These are phyloP conservation scores for Leccinum angustisporum DNA, from an alignment of 1,284 basidiomycete species.

Conservation along the genomic window DNA sequence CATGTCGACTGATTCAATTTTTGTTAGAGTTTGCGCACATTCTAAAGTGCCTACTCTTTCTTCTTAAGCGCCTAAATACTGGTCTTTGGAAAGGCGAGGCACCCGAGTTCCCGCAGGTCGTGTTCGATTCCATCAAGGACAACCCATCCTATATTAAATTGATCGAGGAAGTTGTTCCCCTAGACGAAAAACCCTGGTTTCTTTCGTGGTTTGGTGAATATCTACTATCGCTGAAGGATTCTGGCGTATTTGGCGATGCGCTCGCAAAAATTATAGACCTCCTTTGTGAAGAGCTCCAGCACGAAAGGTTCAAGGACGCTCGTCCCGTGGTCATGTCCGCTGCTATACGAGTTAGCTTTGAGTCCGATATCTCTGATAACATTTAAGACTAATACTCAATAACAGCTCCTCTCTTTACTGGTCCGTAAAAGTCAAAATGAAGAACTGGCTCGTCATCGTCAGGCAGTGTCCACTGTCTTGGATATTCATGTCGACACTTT, in stretches of 20 bases:
- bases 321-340: slow-evolving; percentile 59
- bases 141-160: slow-evolving; percentile 62
- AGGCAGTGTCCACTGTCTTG: slow-evolving; percentile 42
- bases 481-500: slow-evolving; percentile 61
- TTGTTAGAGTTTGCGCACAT: slow-evolving; percentile 63
- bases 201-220: slow-evolving; percentile 59
- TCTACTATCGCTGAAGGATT: slow-evolving; percentile 52
- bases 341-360: slow-evolving; percentile 57
- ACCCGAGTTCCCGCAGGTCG: slow-evolving; percentile 66
- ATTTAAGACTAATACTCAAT: slow-evolving; percentile 17
- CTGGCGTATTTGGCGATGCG: slow-evolving; percentile 59
- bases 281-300: slow-evolving; percentile 76
- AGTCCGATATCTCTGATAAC: background rate
- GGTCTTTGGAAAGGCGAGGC: slow-evolving; percentile 68
- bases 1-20: background rate
- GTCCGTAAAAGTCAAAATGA: slow-evolving; percentile 37
- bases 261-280: slow-evolving; percentile 70
- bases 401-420: slow-evolving; percentile 29
- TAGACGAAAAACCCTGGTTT: slow-evolving; percentile 44
- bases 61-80: slow-evolving; percentile 52
- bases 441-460: slow-evolving; percentile 31
- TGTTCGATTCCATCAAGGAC: slow-evolving; percentile 82
- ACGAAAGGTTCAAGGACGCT: slow-evolving; percentile 61
- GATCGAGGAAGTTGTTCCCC: slow-evolving; percentile 41
- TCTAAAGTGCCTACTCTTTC: slow-evolving; percentile 56